phyloP scores from a whole-genome alignment of 768 basidiomycete genomes.

The Pulveroboletus sp. region DNA sequence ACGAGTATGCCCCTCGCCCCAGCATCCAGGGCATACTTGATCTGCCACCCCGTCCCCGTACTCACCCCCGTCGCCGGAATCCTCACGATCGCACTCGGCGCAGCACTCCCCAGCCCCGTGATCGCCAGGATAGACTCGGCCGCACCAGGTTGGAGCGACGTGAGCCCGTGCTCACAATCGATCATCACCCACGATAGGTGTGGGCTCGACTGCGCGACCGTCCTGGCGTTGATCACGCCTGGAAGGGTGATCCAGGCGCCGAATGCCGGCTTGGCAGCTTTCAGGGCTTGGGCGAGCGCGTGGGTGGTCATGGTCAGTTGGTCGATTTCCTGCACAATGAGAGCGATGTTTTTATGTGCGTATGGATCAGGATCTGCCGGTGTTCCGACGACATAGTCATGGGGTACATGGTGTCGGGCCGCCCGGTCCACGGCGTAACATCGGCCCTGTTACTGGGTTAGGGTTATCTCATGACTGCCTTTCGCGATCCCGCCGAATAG shows the following conservation, averaged over 20 bases:
- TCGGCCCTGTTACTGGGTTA: too few species aligned
- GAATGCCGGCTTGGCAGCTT: constrained; percentile 57
- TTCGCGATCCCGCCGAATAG: too few species aligned
- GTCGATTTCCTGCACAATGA: too few species aligned
- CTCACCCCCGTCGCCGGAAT: constrained; percentile 63
- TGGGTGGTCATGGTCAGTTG: constrained; percentile 45
- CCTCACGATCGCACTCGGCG: constrained; percentile 56
- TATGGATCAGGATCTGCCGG: too few species aligned
- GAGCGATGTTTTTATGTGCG: too few species aligned
- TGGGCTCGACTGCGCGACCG: constrained; percentile 52
- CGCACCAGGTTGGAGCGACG: constrained; percentile 52
- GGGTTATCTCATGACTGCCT: too few species aligned
- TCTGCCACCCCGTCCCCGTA: constrained; percentile 61
- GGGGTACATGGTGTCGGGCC: too few species aligned
- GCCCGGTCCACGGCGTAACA: too few species aligned
- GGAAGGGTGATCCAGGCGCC: constrained; percentile 66
- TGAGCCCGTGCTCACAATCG: constrained; percentile 69
- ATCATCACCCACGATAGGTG: constrained; percentile 63
- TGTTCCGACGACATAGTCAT: too few species aligned
- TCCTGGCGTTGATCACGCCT: constrained; percentile 56
- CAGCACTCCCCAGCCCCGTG: constrained; percentile 39
- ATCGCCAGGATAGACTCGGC: constrained; percentile 57
- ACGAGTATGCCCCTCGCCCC: constrained; percentile 65
- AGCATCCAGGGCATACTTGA: constrained; percentile 68
- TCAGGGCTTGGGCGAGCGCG: constrained; percentile 51